A percentile compares a stretch with the other conserved stretches of the same genome.
phyloP scores from a whole-genome alignment of 352 stramenopile species.

The Pythium insidiosum region DNA sequence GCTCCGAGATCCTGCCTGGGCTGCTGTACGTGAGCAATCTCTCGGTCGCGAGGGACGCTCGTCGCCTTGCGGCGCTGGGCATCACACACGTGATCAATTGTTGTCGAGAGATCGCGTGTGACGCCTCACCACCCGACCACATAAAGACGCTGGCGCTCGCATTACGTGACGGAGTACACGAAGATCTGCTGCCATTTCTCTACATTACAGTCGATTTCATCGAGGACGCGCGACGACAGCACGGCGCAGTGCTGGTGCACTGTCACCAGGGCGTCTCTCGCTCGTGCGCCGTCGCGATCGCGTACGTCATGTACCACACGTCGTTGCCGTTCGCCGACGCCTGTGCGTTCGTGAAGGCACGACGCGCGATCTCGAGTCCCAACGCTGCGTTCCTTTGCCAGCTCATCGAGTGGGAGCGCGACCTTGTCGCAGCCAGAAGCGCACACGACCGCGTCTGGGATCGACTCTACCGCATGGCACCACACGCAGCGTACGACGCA shows the following conservation, averaged over 20 bases:
- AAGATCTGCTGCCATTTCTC: constrained; percentile 59
- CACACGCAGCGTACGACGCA: constrained; percentile 38
- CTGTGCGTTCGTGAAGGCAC: constrained; percentile 26
- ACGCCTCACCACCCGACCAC: background rate
- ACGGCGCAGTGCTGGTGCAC: constrained; percentile 32
- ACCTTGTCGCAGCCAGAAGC: constrained; percentile 11
- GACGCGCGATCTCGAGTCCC: constrained; percentile 43
- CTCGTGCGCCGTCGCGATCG: constrained; percentile 56
- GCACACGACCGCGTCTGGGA: background rate
- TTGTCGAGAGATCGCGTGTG: constrained; percentile 28
- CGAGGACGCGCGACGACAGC: constrained; percentile 9
- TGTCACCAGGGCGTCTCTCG: constrained; percentile 69
- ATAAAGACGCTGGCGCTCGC: constrained; percentile 21
- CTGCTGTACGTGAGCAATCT: constrained; percentile 61
- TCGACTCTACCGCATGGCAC: constrained; percentile 32
- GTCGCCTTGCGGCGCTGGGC: constrained; percentile 17
- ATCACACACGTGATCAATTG: constrained; percentile 60
- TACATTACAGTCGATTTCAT: constrained; percentile 39
- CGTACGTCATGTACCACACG: constrained; percentile 45
- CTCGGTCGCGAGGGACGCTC: constrained; percentile 22
- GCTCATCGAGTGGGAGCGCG: constrained; percentile 54
- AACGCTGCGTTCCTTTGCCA: constrained; percentile 64
- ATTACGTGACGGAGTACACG: constrained; percentile 45
- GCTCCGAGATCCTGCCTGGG: constrained; percentile 41
- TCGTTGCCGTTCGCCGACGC: constrained; percentile 24